A percentile compares a stretch with the other conserved stretches of the same genome.
phyloP scores from a whole-genome alignment of 768 basidiomycete species.

The Mycena galericulata region DNA sequence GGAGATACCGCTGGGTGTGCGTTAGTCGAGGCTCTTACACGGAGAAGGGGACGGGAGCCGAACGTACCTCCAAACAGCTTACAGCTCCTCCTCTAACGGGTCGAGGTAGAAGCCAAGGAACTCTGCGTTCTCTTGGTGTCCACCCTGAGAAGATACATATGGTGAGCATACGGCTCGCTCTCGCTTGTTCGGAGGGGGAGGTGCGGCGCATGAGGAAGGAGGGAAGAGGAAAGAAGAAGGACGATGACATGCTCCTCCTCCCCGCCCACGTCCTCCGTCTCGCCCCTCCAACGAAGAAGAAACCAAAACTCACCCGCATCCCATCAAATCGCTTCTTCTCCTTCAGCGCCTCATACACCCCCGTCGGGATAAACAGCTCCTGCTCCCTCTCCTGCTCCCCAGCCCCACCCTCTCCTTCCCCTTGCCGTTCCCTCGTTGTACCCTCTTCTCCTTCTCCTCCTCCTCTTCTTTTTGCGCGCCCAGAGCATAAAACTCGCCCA shows the following conservation, averaged over 20 bases:
- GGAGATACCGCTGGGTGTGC: constrained; percentile 77
- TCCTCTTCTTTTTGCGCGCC: constrained; percentile 39
- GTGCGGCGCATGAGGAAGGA: too few relatives aligned
- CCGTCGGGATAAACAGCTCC: constrained; percentile 86
- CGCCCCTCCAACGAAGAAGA: too few relatives aligned
- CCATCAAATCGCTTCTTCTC: constrained; percentile 93
- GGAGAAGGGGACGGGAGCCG: background rate
- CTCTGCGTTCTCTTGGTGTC: constrained; percentile 98
- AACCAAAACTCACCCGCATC: constrained; percentile 90
- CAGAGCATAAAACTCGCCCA: constrained; percentile 78
- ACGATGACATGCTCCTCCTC: too few relatives aligned
- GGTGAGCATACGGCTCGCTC: too few relatives aligned
- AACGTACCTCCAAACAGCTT: constrained; percentile 84
- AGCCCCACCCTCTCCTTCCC: constrained; percentile 50
- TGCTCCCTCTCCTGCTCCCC: constrained; percentile 61
- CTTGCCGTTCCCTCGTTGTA: constrained; percentile 53
- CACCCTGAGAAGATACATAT: constrained; percentile 64
- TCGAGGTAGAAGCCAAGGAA: constrained; percentile 98
- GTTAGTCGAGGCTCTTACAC: too few relatives aligned
- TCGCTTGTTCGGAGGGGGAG: too few relatives aligned
- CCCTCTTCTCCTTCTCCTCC: too few relatives aligned
- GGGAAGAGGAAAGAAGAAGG: too few relatives aligned
- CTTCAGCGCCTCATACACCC: constrained; percentile 93
- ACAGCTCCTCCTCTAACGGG: constrained; percentile 92
- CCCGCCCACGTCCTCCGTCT: too few relatives aligned